phyloP scores from a whole-genome alignment of 345 rosid genomes.

The Salix suchowensis region DNA sequence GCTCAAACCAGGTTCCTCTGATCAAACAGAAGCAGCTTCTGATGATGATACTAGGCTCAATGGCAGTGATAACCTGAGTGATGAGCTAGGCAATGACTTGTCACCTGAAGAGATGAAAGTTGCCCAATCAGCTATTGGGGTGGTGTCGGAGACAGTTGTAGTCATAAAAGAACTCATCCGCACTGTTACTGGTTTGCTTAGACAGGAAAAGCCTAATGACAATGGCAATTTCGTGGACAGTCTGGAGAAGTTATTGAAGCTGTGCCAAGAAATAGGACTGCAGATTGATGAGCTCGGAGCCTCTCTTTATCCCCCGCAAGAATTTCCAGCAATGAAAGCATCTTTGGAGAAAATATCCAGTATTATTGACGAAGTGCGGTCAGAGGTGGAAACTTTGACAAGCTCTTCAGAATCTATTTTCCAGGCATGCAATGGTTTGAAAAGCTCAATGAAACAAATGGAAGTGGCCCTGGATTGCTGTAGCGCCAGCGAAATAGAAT shows the following conservation, averaged over 20 bases:
- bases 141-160: conserved; percentile 52
- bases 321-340: conserved; percentile 41
- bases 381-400: conserved; percentile 42
- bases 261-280: conserved; percentile 53
- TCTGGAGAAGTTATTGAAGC: conserved; percentile 65
- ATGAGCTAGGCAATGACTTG: conserved; percentile 63
- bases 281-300: conserved; percentile 83
- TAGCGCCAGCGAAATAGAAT: conserved; percentile 30
- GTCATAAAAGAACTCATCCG: conserved; percentile 77
- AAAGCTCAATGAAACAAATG: conserved; percentile 41
- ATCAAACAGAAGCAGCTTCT: conserved; percentile 31
- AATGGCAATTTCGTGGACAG: conserved; percentile 48
- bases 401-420: conserved; percentile 42
- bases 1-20: conserved; percentile 56
- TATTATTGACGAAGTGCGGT: conserved; percentile 28
- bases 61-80: conserved; percentile 28
- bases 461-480: conserved; percentile 35
- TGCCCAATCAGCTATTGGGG: conserved; percentile 49
- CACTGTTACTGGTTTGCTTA: conserved; percentile 62
- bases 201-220: conserved; percentile 53
- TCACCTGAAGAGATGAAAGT: conserved; percentile 87
- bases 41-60: conserved; percentile 21
- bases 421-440: conserved; percentile 46
- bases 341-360: conserved; percentile 39
- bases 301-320: conserved; percentile 87